Conservation (phyloP, 2,329 filamentous ascomycete genomes). For the Monosporascus sp. region DNA sequence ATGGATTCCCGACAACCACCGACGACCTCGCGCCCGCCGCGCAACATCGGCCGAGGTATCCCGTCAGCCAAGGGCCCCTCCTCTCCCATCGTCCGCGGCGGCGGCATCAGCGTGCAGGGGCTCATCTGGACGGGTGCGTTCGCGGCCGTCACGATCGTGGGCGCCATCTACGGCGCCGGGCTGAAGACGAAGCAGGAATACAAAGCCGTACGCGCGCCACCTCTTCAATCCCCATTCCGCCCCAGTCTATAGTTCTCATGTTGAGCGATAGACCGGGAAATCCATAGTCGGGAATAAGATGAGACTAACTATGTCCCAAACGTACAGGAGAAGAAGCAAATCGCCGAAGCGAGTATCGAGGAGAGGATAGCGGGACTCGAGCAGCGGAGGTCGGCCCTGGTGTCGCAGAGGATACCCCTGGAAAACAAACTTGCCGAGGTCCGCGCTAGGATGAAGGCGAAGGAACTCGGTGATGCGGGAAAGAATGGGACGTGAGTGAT, state of each 20-base stretch:
- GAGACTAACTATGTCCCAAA: background rate
- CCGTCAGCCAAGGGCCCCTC: constrained; percentile 2
- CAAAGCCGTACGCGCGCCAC: constrained; percentile 29
- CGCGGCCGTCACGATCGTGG: constrained; percentile 41
- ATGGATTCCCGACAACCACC: background rate
- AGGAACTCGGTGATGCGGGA: constrained; percentile 23
- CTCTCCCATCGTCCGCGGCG: background rate
- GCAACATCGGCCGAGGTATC: constrained; percentile 4
- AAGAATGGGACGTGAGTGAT: background rate
- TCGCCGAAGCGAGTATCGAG: constrained; percentile 33
- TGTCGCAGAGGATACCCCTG: constrained; percentile 33
- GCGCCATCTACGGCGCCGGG: constrained; percentile 43
- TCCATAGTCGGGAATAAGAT: background rate
- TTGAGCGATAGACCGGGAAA: background rate
- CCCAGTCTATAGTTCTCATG: background rate
- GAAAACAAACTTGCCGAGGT: constrained; percentile 39
- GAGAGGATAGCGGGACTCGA: constrained; percentile 43
- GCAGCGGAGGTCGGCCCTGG: constrained; percentile 33
- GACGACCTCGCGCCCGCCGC: background rate
- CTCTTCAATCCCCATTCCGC: background rate
- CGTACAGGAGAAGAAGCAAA: constrained; percentile 26
- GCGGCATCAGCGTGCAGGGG: constrained; percentile 13
- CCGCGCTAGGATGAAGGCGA: constrained; percentile 33
- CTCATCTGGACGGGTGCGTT: constrained; percentile 37
- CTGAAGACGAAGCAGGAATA: constrained; percentile 45